phyloP scores from a whole-genome alignment of 164 flowering plant genomes.

The Pachysandra terminalis region DNA sequence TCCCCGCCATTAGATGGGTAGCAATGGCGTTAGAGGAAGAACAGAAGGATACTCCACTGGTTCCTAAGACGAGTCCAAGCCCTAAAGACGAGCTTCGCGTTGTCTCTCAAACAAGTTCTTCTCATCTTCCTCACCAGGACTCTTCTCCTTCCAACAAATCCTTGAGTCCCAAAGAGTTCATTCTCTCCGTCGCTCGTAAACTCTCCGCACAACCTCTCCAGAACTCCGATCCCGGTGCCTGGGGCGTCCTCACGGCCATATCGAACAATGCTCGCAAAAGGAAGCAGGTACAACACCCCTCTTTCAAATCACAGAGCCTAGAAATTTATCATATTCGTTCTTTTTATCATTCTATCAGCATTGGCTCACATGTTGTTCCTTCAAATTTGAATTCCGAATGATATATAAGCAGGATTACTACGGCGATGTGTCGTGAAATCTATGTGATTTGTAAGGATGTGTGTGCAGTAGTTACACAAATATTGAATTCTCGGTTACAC shows the following conservation, averaged over 20 bases:
- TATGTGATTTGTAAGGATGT: too few relatives aligned
- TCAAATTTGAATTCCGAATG: too few relatives aligned
- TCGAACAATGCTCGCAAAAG: constrained; percentile 76
- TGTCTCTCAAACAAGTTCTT: constrained; percentile 12
- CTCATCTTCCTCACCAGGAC: constrained; percentile 6
- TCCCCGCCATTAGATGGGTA: constrained; percentile 12
- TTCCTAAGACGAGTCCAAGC: constrained; percentile 11
- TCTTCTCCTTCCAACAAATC: constrained; percentile 20
- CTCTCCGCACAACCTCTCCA: constrained; percentile 67
- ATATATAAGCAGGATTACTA: too few relatives aligned
- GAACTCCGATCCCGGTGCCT: constrained; percentile 59
- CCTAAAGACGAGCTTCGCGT: not conserved
- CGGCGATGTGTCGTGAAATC: too few relatives aligned
- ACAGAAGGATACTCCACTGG: constrained; percentile 6
- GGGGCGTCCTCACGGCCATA: constrained; percentile 95
- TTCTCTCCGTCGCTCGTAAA: constrained; percentile 57
- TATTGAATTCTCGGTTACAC: too few relatives aligned
- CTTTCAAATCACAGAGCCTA: too few relatives aligned
- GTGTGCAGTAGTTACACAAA: too few relatives aligned
- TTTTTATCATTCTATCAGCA: too few relatives aligned
- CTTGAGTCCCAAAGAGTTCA: constrained; percentile 31
- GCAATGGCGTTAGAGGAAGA: constrained; percentile 16
- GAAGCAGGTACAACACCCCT: constrained; percentile 47
- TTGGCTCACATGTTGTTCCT: too few relatives aligned
- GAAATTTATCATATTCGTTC: too few relatives aligned